phyloP scores from a whole-genome alignment of 1,284 basidiomycete species.

The Leucoagaricus sp. region DNA sequence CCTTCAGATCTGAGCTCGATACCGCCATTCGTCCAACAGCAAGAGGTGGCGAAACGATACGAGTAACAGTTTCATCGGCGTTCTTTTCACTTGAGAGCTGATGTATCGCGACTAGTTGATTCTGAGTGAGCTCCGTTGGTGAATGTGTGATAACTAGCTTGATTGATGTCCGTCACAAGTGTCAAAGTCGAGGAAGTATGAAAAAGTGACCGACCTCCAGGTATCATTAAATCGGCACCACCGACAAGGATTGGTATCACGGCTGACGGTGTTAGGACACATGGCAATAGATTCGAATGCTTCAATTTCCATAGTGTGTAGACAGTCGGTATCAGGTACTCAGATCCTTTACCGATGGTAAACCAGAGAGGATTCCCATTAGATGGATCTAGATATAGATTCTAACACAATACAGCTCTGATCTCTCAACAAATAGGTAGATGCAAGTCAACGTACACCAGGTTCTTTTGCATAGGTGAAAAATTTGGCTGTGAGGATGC shows the following conservation, averaged over 20 bases:
- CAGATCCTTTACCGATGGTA: conserved; percentile 65
- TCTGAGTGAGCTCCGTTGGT: conserved; percentile 34
- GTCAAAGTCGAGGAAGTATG: background rate
- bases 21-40: conserved; percentile 73
- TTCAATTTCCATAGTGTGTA: conserved; percentile 74
- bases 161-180: conserved; percentile 15
- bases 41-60: conserved; percentile 41
- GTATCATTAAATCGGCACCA: conserved; percentile 81
- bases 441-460: conserved; percentile 49
- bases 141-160: conserved; percentile 61
- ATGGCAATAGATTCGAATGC: conserved; percentile 59
- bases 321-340: conserved; percentile 74
- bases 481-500: conserved; percentile 66
- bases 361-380: conserved; percentile 86
- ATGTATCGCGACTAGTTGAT: conserved; percentile 61
- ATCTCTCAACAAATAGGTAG: background rate
- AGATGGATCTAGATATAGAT: conserved; percentile 57
- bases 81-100: conserved; percentile 6
- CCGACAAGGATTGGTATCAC: conserved; percentile 67
- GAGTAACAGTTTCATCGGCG: conserved; percentile 3
- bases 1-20: conserved; percentile 41
- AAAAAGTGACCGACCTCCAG: conserved; percentile 58
- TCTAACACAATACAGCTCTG: conserved; percentile 34
- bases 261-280: conserved; percentile 60
- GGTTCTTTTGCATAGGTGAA: conserved; percentile 60